Percentiles rank a stretch among this genome's conserved stretches.
Conservation (phyloP, 2,329 filamentous ascomycete species). For the Graphium sp. region DNA sequence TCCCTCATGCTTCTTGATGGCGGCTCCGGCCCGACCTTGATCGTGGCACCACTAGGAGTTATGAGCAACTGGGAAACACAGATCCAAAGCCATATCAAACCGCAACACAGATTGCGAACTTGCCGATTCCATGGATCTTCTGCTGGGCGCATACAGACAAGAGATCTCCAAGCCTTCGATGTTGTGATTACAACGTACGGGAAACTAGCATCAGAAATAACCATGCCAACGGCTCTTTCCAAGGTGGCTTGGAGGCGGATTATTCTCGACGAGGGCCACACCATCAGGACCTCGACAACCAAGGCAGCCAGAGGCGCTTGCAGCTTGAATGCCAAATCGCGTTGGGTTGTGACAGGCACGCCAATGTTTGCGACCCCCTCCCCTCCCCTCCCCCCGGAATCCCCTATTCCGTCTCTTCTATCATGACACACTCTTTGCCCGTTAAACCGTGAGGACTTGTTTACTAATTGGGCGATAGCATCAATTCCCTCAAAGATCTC, state of each 20-base stretch:
- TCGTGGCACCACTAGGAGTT: slow-evolving; percentile 67
- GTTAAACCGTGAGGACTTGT: neutral
- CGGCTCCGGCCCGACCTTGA: slow-evolving; percentile 48
- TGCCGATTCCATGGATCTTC: slow-evolving; percentile 55
- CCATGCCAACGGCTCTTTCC: slow-evolving; percentile 21
- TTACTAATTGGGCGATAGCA: slow-evolving; percentile 19
- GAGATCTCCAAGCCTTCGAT: slow-evolving; percentile 48
- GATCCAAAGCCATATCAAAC: slow-evolving; percentile 53
- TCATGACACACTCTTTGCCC: neutral
- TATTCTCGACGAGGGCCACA: slow-evolving; percentile 72
- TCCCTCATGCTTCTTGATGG: slow-evolving; percentile 50
- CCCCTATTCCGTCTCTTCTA: neutral
- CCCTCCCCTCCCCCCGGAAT: neutral
- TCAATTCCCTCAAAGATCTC: slow-evolving; percentile 69
- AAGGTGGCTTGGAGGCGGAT: slow-evolving; percentile 56
- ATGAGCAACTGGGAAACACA: slow-evolving; percentile 87
- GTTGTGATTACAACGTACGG: slow-evolving; percentile 78
- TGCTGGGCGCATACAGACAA: slow-evolving; percentile 33
- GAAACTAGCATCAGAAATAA: slow-evolving; percentile 46
- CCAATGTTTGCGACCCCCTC: slow-evolving; percentile 40
- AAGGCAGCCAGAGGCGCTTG: slow-evolving; percentile 55
- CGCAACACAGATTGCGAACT: slow-evolving; percentile 44
- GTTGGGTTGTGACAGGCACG: slow-evolving; percentile 69
- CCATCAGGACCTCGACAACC: slow-evolving; percentile 60
- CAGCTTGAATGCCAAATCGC: slow-evolving; percentile 48